Percentiles rank a stretch among this genome's conserved stretches.
Conservation (phyloP, 2,329 filamentous ascomycete species). For the Talaromyces amestolkiae region DNA sequence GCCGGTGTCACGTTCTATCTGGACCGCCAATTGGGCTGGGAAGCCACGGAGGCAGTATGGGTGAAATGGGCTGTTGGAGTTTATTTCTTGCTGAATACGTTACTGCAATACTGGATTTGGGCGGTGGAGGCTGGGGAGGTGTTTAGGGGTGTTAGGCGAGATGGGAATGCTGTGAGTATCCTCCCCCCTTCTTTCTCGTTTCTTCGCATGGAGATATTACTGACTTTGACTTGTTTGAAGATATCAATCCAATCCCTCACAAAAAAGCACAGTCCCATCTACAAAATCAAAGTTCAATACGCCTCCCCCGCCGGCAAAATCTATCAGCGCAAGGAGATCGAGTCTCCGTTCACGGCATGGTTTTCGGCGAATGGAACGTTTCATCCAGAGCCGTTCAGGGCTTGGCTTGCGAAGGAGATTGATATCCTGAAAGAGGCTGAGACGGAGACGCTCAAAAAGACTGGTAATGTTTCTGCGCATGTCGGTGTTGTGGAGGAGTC, state of each 20-base stretch:
- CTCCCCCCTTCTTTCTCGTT: neutral
- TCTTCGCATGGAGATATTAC: neutral
- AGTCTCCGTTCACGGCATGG: constrained; percentile 60
- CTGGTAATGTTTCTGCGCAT: constrained; percentile 25
- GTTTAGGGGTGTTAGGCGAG: constrained; percentile 71
- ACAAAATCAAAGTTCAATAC: constrained; percentile 66
- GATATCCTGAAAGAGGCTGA: constrained; percentile 54
- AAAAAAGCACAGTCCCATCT: constrained; percentile 77
- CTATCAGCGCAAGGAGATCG: constrained; percentile 49
- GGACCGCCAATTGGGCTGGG: constrained; percentile 90
- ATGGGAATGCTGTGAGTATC: constrained; percentile 59
- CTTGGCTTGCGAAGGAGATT: constrained; percentile 60
- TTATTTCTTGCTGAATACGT: constrained; percentile 76
- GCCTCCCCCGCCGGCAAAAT: constrained; percentile 40
- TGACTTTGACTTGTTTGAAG: constrained; percentile 41
- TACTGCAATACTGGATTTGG: constrained; percentile 81
- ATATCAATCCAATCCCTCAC: constrained; percentile 69
- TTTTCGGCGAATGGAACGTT: constrained; percentile 59
- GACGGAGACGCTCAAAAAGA: constrained; percentile 36
- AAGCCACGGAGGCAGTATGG: constrained; percentile 71
- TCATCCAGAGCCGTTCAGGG: constrained; percentile 59
- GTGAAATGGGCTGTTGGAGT: constrained; percentile 74
- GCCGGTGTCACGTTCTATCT: constrained; percentile 82
- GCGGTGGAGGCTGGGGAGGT: constrained; percentile 76
- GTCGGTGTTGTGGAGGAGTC: constrained; percentile 20